Conservation (phyloP, 2,329 filamentous ascomycete genomes). For the Cordyceps pruinosa region DNA sequence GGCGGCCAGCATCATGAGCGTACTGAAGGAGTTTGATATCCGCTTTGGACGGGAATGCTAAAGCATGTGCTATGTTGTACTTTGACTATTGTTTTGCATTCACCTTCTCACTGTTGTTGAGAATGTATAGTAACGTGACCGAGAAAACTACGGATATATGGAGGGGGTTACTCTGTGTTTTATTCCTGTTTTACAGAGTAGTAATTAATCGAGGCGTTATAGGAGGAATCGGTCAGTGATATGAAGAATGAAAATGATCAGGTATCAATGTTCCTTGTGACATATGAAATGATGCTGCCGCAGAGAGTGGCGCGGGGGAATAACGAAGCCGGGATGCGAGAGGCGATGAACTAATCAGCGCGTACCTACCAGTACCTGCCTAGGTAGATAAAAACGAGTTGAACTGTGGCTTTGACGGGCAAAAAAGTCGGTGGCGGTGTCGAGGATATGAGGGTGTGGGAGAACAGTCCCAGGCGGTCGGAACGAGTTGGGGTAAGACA, state of each 20-base stretch:
- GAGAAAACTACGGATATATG: not conserved
- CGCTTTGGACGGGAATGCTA: conserved; percentile 51
- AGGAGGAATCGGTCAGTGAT: not conserved
- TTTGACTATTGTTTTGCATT: not conserved
- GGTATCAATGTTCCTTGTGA: no score
- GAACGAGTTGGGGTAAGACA: conserved; percentile 6
- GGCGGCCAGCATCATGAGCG: conserved; percentile 77
- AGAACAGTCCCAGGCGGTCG: conserved; percentile 1
- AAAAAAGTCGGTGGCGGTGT: no score
- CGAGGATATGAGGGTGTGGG: no score
- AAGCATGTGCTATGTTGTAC: conserved; percentile 7
- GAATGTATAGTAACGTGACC: conserved; percentile 7
- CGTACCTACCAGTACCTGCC: no score
- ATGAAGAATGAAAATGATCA: not conserved
- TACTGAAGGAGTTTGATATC: conserved; percentile 74
- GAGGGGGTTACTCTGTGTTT: not conserved
- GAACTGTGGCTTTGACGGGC: no score
- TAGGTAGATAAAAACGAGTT: no score
- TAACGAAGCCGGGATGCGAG: no score
- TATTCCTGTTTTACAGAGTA: not conserved
- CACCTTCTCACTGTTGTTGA: not conserved
- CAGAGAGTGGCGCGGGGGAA: no score
- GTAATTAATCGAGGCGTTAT: not conserved
- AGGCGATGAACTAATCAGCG: no score
- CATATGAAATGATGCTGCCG: no score